Base-by-base conservation (phyloP, 805 yeast genomes). In the Suhomyces kilbournensis region DNA sequence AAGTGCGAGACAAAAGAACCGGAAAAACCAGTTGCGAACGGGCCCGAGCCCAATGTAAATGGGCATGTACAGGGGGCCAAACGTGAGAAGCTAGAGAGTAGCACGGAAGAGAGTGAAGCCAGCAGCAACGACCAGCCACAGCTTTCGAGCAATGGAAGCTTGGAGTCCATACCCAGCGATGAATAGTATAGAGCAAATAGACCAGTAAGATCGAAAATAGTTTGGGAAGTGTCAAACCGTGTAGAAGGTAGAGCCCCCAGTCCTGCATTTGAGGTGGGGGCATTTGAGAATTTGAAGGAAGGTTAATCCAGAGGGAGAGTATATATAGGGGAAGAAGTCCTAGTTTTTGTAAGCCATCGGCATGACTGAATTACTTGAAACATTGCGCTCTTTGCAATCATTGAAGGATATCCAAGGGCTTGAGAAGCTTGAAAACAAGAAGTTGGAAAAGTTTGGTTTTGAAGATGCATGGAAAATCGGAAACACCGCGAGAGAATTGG, bases 401-500 rank as follows among this genome's bases (percentile, higher is more conserved):
- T n/a, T 3, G 28, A 26, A 6, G 8, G 28, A 26, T 26, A 26
- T 26, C 9, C 28, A 26, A 9, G 42, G 59, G 46, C 59, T 66
- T 44, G 62, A 56, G 12, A 53, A 62, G 23, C 58, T 67, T 7
- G 73, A 68, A 53, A 56, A 56, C 15, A 56, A 63, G 10, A 40
- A 23, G 5, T 64, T 73, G 45, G 59, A 62, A 8, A 46, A 53
- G 26, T 71, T 73, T 58, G 58, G 70, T 50, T 57, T 66, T 44
- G 73, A 69, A 15, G 61, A 65, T 26, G 83, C 82, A 1, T 81
- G 79, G 75, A 62, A 71, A 44, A 58, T 82, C 14, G 85, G 85
- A 7, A 44, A 49, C 3, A 61, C 68, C 26, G 77, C 80, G 7
- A 64, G 81, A 47, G 62, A 68, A 2, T 46, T 65, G 9, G 77